Conservation (phyloP, 192 early-diverging fungal species). For the Backusella australiensis region DNA sequence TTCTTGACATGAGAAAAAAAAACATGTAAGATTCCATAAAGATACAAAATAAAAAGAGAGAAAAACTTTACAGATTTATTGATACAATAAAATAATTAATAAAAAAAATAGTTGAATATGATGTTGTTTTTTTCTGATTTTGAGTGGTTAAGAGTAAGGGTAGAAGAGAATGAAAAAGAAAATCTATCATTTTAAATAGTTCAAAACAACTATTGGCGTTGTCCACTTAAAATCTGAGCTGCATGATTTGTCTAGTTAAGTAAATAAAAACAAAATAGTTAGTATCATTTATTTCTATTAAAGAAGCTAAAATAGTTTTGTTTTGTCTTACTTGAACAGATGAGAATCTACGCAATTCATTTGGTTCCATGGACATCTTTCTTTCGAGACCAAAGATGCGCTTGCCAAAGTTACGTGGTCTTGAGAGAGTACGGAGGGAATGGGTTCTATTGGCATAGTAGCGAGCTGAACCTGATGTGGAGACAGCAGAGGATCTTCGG, state of each 20-base stretch:
- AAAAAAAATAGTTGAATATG: not conserved
- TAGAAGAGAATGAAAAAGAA: not conserved
- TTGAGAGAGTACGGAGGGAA: constrained; percentile 28
- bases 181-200: not conserved
- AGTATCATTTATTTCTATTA: not conserved
- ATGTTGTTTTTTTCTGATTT: not conserved
- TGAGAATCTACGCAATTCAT: constrained; percentile 73
- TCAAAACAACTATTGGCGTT: not conserved
- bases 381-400: constrained; percentile 45
- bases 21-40: too few relatives aligned
- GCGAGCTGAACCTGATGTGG: constrained; percentile 26
- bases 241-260: constrained; percentile 29
- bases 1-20: too few relatives aligned
- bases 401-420: constrained; percentile 35
- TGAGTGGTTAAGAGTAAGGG: not conserved
- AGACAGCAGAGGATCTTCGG: constrained; percentile 24
- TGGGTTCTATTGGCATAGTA: constrained; percentile 37
- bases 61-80: not conserved
- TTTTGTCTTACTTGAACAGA: constrained; percentile 56
- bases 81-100: constrained; percentile 4
- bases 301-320: not conserved
- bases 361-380: constrained; percentile 55
- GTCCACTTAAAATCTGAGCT: constrained; percentile 22
- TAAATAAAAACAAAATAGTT: not conserved
- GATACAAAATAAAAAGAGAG: too few relatives aligned